Evolutionary conservation across 2,329 filamentous ascomycete genomes (phyloP), one percentile per base, ranked within the genome.

Genomic region (Ophiosphaerella herpotricha): DNA sequence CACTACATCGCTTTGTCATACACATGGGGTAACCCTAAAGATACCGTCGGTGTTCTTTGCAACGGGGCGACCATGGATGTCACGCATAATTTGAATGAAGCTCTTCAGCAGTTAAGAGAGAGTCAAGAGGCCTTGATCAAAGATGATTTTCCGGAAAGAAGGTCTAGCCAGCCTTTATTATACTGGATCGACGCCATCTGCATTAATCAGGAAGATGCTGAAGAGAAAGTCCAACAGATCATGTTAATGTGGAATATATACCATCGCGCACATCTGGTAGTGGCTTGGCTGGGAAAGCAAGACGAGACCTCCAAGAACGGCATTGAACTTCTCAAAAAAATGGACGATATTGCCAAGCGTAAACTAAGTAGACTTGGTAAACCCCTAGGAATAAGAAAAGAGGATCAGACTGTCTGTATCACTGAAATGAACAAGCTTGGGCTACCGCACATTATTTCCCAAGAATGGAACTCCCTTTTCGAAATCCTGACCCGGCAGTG

Each of bases 171-270:
- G 9, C 36, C 16, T 7, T 16, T 38, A 12, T 21, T 7, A n/a
- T 23, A 18, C 36, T 38, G 36, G 36, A 29, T 29, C 11, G 29
- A 42, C 16, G 29, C 39, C 12, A 18, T 32, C 32, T 33, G 26
- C 11, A 42, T 32, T 26, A 26, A 45, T 35, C 26, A 42, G 18
- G 4, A 6, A 42, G 26, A 42, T 26, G 5, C 2, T 5, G 23
- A 52, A 35, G 58, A 59, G 36, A 55, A 54, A 11, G 44, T 35
- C 7, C 34, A 36, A 14, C 58, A 61, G 13, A 51, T 61, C n/a
- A 48, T 35, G 2, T 16, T 61, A 1, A 59, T 61, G 58, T 38
- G 29, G 2, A 24, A 50, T 2, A 53, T 61, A 4, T 61, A 54
- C 40, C 37, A 33, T 13, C 12, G 32, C 4, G 51, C 54, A 3